Percentiles rank a stretch among this genome's conserved stretches.
Evolutionary conservation across 2,329 filamentous ascomycete species (phyloP).

Genomic region (Fusarium sp.): DNA sequence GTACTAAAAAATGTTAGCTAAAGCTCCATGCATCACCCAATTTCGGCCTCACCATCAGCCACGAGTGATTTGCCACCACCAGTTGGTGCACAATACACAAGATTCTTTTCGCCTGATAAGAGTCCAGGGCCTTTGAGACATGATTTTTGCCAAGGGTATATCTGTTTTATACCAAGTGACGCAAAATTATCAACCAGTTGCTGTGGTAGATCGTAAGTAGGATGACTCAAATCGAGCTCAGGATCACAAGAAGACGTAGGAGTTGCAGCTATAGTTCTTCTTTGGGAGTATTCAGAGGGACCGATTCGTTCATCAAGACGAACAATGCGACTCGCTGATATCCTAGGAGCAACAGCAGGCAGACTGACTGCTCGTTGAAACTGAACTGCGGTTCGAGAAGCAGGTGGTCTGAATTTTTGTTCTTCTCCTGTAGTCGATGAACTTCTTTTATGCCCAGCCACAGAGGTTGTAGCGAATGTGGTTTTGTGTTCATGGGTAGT

Average conservation of each 20-base stretch:
- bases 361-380: slow-evolving; percentile 55
- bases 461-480: slow-evolving; percentile 55
- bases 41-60: slow-evolving; percentile 65
- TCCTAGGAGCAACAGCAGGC: slow-evolving; percentile 49
- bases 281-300: slow-evolving; percentile 69
- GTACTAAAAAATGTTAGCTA: slow-evolving; percentile 57
- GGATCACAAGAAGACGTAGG: slow-evolving; percentile 66
- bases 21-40: neutral
- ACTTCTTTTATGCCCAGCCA: slow-evolving; percentile 65
- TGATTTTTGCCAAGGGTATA: slow-evolving; percentile 84
- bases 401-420: slow-evolving; percentile 12
- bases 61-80: slow-evolving; percentile 84
- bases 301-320: slow-evolving; percentile 47
- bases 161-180: slow-evolving; percentile 75
- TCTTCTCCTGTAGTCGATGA: slow-evolving; percentile 46
- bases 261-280: slow-evolving; percentile 65
- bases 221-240: slow-evolving; percentile 72
- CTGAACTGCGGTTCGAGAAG: slow-evolving; percentile 33
- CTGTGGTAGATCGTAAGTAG: slow-evolving; percentile 72
- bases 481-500: slow-evolving; percentile 58
- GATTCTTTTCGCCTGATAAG: slow-evolving; percentile 73
- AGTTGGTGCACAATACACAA: slow-evolving; percentile 85
- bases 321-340: slow-evolving; percentile 63
- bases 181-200: slow-evolving; percentile 74
- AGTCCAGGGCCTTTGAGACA: slow-evolving; percentile 78